Evolutionary conservation across 129 eudicot genomes (phyloP), one percentile per base, ranked within the genome.

Genomic region (Flaveria linearis): DNA sequence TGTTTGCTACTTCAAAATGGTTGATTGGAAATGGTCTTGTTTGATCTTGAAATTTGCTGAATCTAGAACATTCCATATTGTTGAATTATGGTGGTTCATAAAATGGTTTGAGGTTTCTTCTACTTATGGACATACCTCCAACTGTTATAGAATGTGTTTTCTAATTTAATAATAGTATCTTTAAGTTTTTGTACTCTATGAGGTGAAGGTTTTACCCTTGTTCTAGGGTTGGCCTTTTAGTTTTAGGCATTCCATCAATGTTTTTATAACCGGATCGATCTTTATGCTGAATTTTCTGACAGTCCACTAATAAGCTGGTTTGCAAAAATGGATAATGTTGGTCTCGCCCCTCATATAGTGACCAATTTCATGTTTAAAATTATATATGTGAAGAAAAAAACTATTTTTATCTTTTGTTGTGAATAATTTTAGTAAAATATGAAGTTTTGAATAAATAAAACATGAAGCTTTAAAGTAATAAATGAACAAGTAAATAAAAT

Each of bases 101-200:
- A 46, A 25, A 50, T 60, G 53, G 71, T 71, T 70, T 78, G 71
- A 49, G 65, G 72, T 71, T 78, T 78, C 82, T 71, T 61, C 22
- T 65, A 42, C 18, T 69, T 63, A 26, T 61, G 67, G 75, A 20
- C 61, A 67, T 50, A 41, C 5, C 53, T 18, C 17, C 63, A 26
- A 53, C 45, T 33, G 14, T 74, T 53, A 4, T 55, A 22, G 60
- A 25, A 47, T 57, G 56, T 58, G 26, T 57, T 41, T 41, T 42
- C 20, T 33, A 42, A 20, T 18, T 7, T 6, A 18, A 9, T 18
- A 56, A 23, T 12, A 7, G 42, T 41, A 50, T 1, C 11, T 43
- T 68, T 6, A 18, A 15, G 10, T 14, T 39, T 57, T 23, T 57
- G 55, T 57, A 18, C 41, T 36, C 76, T 36, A 36, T 57, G 77